phyloP scores from a whole-genome alignment of 768 basidiomycete species.

The Rhizopogon vesiculosus region DNA sequence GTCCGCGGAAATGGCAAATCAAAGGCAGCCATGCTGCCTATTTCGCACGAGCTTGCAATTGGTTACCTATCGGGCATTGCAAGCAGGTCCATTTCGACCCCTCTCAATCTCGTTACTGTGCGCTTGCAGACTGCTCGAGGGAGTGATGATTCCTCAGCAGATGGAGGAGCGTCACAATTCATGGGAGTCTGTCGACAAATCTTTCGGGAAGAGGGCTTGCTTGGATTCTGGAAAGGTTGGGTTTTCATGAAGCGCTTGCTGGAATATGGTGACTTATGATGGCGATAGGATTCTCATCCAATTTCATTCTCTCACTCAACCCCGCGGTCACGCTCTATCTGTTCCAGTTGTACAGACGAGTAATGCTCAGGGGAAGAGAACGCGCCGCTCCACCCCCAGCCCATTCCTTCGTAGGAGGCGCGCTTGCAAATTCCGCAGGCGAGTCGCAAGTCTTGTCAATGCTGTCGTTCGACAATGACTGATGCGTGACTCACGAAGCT shows the following conservation, averaged over 20 bases:
- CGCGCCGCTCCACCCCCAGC: slow-evolving; percentile 31
- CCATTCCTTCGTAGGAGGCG: slow-evolving; percentile 54
- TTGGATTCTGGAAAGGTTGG: slow-evolving; percentile 55
- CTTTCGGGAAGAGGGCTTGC: slow-evolving; percentile 42
- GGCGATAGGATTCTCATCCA: slow-evolving; percentile 43
- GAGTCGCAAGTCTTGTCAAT: not conserved
- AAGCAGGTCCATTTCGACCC: slow-evolving; percentile 50
- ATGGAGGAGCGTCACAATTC: not conserved
- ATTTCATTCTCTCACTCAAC: slow-evolving; percentile 46
- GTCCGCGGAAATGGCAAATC: slow-evolving; percentile 30
- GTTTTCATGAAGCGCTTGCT: not conserved
- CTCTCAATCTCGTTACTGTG: slow-evolving; percentile 52
- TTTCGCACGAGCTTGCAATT: slow-evolving; percentile 46
- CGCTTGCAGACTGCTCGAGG: slow-evolving; percentile 43
- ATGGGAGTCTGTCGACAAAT: slow-evolving; percentile 31
- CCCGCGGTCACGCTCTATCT: slow-evolving; percentile 55
- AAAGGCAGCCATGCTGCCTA: slow-evolving; percentile 9
- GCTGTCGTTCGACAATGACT: not conserved
- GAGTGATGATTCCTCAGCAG: slow-evolving; percentile 24
- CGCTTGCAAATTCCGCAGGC: slow-evolving; percentile 49
- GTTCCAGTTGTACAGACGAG: slow-evolving; percentile 45
- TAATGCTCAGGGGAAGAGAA: slow-evolving; percentile 22
- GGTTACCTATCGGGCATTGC: slow-evolving; percentile 56
- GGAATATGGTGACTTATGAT: not conserved
- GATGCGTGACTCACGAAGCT: slow-evolving; percentile 22